Base-by-base conservation (phyloP, 495 filamentous ascomycete genomes). In the Lasiosphaeriaceae sp. region DNA sequence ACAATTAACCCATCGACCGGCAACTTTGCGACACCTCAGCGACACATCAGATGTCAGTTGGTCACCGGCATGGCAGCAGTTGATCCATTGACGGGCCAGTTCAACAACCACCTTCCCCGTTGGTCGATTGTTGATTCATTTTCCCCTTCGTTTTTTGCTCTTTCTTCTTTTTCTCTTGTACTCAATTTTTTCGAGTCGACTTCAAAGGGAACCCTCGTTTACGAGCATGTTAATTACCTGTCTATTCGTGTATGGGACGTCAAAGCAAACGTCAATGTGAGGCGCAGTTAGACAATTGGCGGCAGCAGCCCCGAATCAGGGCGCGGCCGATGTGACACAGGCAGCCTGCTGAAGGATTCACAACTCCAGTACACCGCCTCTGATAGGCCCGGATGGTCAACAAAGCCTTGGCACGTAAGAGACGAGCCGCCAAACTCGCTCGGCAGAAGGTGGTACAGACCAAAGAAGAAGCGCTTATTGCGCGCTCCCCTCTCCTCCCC, bases 131-230 rank as follows among this genome's bases (percentile, higher is more conserved):
- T 43, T 43, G 7, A 11, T 43, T 43, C 5, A 4, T 43, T 12
- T 16, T 43, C 0, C n/a, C 12, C 5, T 43, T 17, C 5, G 5
- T 50, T 46, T 50, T 14, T 55, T 37, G 43, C 43, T 34, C 46
- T 50, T 60, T 48, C 26, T 47, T 64, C 44, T 37, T 2, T 54
- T 39, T 56, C 11, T 51, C 56, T 56, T 46, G 44, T 19, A 44
- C 35, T 34, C 41, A 41, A 19, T 51, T 49, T 44, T 20, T 44
- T 16, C 3, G 16, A 16, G 3, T 44, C 14, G 41, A n/a, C n/a
- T 12, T 44, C 14, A 20, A 44, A 20, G 41, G 14, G 20, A 43
- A 43, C 39, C 39, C 12, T 43, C 39, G 39, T 31, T 43, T 43
- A 43, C n/a, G 39, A 43, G 39, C 39, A 43, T 43, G 39, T 43